Conservation (phyloP, 2,329 filamentous ascomycete genomes). For the Pezicula neosporulosa region DNA sequence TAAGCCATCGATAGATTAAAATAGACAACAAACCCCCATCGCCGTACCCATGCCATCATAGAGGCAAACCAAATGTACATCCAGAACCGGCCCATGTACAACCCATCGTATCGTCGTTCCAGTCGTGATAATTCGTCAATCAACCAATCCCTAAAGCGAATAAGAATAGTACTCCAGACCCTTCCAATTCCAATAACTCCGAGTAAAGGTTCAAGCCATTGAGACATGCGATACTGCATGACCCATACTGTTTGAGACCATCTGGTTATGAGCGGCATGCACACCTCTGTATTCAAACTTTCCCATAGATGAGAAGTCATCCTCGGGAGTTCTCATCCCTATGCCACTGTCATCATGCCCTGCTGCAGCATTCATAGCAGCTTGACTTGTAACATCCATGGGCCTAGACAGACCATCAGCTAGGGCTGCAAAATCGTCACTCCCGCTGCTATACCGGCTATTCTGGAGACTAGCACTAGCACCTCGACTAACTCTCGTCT, state of each 20-base stretch:
- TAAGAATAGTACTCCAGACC: conserved; percentile 11
- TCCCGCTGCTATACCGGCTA: conserved; percentile 26
- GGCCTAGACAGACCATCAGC: conserved; percentile 20
- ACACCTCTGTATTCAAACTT: conserved; percentile 46
- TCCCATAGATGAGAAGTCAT: conserved; percentile 56
- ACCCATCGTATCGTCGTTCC: conserved; percentile 10
- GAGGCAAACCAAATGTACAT: conserved; percentile 5
- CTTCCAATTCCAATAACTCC: conserved; percentile 4
- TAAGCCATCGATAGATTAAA: not conserved
- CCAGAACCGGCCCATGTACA: conserved; percentile 9
- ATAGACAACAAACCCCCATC: conserved; percentile 5
- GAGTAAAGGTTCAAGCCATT: conserved; percentile 7
- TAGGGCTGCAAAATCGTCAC: conserved; percentile 24
- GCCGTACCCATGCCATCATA: conserved; percentile 1
- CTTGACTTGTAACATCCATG: conserved; percentile 38
- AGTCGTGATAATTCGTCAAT: conserved; percentile 10
- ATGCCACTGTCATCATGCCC: conserved; percentile 73
- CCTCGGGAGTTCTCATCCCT: conserved; percentile 64
- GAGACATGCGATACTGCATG: conserved; percentile 16
- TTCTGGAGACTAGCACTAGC: conserved; percentile 22
- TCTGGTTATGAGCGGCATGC: conserved; percentile 14
- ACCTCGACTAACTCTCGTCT: conserved; percentile 13
- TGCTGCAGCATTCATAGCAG: conserved; percentile 41
- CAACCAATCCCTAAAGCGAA: conserved; percentile 13
- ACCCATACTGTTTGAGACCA: conserved; percentile 13